These are phyloP conservation scores for Lodderomyces beijingensis DNA, from an alignment of 1,139 yeast species.

Conservation along the genomic window DNA sequence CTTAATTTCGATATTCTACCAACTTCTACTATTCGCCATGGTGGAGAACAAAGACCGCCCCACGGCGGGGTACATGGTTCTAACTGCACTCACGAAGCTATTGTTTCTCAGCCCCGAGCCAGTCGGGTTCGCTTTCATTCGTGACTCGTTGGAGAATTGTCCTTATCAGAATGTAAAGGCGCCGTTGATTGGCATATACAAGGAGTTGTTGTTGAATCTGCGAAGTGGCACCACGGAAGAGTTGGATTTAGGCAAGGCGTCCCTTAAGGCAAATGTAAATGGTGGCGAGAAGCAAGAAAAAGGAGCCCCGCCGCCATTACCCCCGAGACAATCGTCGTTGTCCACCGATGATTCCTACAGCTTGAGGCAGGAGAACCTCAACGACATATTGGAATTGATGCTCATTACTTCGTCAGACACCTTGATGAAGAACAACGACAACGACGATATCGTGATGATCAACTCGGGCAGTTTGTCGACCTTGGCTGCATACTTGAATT, in stretches of 20 bases:
- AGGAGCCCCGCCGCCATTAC: slow-evolving; percentile 15
- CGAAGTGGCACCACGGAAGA: slow-evolving; percentile 7
- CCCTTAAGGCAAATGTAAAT: not conserved
- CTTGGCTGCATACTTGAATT: slow-evolving; percentile 51
- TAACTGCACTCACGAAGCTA: slow-evolving; percentile 52
- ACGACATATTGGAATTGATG: slow-evolving; percentile 38
- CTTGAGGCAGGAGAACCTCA: slow-evolving; percentile 33
- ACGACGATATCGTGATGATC: slow-evolving; percentile 13
- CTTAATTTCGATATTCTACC: slow-evolving; percentile 31
- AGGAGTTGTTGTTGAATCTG: slow-evolving; percentile 47
- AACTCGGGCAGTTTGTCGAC: slow-evolving; percentile 33
- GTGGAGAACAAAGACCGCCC: slow-evolving; percentile 10
- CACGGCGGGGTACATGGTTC: slow-evolving; percentile 25
- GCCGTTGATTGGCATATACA: slow-evolving; percentile 61
- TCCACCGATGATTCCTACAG: slow-evolving; percentile 27
- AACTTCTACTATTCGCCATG: slow-evolving; percentile 27
- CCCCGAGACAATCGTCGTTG: slow-evolving; percentile 15
- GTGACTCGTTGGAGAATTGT: slow-evolving; percentile 63
- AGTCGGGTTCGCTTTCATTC: slow-evolving; percentile 54
- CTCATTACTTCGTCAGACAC: slow-evolving; percentile 29
- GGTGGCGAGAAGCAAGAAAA: slow-evolving; percentile 1
- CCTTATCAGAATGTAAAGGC: slow-evolving; percentile 61
- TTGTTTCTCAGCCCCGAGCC: slow-evolving; percentile 55
- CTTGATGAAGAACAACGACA: slow-evolving; percentile 18
- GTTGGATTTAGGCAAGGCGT: slow-evolving; percentile 7